Base-by-base conservation (phyloP, 345 rosid species). In the Populus euphratica region DNA sequence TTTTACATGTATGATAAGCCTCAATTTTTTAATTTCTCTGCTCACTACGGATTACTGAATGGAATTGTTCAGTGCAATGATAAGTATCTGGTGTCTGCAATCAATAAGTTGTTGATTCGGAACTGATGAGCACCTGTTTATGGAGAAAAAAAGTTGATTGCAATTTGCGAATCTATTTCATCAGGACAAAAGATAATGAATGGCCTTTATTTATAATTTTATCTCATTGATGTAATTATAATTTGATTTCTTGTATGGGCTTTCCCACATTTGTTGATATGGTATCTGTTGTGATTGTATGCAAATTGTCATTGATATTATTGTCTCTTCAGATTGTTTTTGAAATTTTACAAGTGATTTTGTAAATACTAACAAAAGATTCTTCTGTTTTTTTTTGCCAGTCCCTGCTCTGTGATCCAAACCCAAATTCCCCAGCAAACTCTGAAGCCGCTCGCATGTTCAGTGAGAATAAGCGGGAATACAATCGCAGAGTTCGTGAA, bases 381-480 rank as follows among this genome's bases (percentile, higher is more conserved):
- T 10, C 18, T 68, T 68, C 47, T 21, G 41, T 68, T 2, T 41
- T n/a, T 21, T 25, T 25, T 25, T 25, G 81, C 76, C 27, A 94
- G 99, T 95, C 99, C 3, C 79, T 95, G 85, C 97, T 95, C 21
- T 93, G 98, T 73, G 99, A 95, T 49, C 99, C 99, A 47, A 95
- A 93, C 82, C 97, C 99, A 8, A 93, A 92, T 79, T 95, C 99
- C 23, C 99, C 99, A 35, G 98, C 99, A 43, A 95, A 95, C 81
- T 95, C 99, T 25, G 99, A 95, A 88, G 99, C 99, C 74, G 99
- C 98, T 23, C 81, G 99, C 69, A 91, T 95, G 99, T 95, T 91
- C 76, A 93, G 97, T 2, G 97, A 92, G 86, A 93, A 91, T 86
- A 93, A 92, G 83, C 97, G 98, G 0, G 97, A 94, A 73, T 93